These are phyloP conservation scores for Aspergillus funiculosus DNA, from an alignment of 495 filamentous ascomycete genomes.

Conservation along the genomic window DNA sequence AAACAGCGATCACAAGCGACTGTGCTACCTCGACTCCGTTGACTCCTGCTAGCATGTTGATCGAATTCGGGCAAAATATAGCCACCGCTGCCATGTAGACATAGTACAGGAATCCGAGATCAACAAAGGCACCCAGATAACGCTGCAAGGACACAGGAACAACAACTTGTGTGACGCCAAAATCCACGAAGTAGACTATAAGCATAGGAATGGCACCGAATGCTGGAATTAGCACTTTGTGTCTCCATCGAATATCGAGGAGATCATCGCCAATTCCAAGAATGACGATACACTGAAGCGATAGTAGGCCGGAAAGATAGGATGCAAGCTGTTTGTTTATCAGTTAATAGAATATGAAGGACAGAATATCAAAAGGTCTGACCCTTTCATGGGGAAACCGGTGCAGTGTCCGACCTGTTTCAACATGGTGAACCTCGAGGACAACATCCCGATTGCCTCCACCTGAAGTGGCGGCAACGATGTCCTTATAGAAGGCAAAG, in stretches of 20 bases:
- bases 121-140: slow-evolving; percentile 74
- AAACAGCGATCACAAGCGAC: slow-evolving; percentile 79
- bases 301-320: slow-evolving; percentile 89
- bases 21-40: slow-evolving; percentile 97
- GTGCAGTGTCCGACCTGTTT: slow-evolving; percentile 76
- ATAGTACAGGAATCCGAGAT: slow-evolving; percentile 90
- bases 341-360: slow-evolving; percentile 2
- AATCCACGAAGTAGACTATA: slow-evolving; percentile 96
- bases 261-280: slow-evolving; percentile 94
- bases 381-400: slow-evolving; percentile 93
- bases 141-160: slow-evolving; percentile 76
- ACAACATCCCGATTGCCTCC: slow-evolving; percentile 87
- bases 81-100: slow-evolving; percentile 90
- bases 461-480: slow-evolving; percentile 91
- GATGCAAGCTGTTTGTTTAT: slow-evolving; percentile 65
- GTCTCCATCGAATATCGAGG: slow-evolving; percentile 97
- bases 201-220: slow-evolving; percentile 92
- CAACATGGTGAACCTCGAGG: slow-evolving; percentile 55
- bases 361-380: slow-evolving; percentile 11
- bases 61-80: slow-evolving; percentile 96
- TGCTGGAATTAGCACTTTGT: slow-evolving; percentile 95
- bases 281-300: slow-evolving; percentile 79
- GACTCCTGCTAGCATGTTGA: slow-evolving; percentile 97
- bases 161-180: slow-evolving; percentile 91
- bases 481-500: slow-evolving; percentile 96